Evolutionary conservation across 2,329 filamentous ascomycete genomes (phyloP).

Genomic region (Cladosporium sp.): DNA sequence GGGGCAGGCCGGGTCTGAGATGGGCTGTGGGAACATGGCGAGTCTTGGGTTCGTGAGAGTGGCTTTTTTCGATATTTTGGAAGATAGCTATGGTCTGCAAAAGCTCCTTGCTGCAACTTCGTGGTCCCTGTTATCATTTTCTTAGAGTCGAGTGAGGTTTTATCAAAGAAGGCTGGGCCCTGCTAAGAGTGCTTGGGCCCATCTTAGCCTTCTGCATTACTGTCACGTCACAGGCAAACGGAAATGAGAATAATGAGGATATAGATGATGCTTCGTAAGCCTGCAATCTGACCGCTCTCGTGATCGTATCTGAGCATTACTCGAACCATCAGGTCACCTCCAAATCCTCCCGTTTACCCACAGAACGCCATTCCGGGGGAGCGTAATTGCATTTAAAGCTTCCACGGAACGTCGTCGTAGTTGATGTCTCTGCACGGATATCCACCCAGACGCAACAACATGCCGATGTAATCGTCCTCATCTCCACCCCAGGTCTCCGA

Average conservation of each 20-base stretch:
- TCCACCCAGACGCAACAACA: conserved; percentile 15
- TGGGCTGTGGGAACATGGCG: neutral
- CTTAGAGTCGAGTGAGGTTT: neutral
- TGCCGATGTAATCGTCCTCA: neutral
- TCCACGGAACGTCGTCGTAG: conserved; percentile 4
- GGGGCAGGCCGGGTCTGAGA: neutral
- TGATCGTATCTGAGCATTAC: too few species aligned
- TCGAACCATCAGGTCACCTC: too few species aligned
- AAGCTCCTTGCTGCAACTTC: conserved; percentile 8
- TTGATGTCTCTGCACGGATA: conserved; percentile 7
- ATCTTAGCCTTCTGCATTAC: too few species aligned
- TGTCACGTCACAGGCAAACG: too few species aligned
- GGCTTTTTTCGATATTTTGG: neutral
- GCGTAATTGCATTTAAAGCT: too few species aligned
- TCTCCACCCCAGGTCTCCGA: conserved; percentile 23
- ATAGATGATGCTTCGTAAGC: too few species aligned
- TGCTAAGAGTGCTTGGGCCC: too few species aligned
- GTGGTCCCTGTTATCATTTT: neutral
- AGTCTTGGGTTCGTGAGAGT: conserved; percentile 3
- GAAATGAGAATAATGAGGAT: too few species aligned
- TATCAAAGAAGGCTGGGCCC: too few species aligned
- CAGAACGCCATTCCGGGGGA: too few species aligned
- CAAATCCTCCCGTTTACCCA: too few species aligned
- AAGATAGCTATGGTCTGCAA: conserved; percentile 11
- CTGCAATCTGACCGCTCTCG: too few species aligned